Percentiles rank a stretch among this genome's conserved stretches.
Conservation (phyloP, 2,329 filamentous ascomycete species). For the Aspergillus ibericus region DNA sequence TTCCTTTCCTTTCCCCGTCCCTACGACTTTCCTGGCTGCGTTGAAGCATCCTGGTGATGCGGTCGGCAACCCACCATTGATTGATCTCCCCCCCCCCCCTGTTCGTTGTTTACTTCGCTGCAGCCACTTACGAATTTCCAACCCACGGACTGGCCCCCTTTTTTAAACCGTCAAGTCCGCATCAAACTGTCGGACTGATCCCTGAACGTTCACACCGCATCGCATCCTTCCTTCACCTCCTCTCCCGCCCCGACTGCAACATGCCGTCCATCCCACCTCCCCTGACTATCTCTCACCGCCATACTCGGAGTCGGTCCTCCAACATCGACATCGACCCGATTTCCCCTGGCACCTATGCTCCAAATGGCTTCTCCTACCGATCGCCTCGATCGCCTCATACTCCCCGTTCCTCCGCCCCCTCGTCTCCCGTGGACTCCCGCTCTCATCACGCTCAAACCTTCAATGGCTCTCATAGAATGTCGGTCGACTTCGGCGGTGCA, state of each 20-base stretch:
- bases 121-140: constrained; percentile 4
- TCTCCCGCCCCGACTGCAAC: constrained; percentile 15
- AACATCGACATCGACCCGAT: constrained; percentile 39
- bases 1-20: background rate
- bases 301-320: constrained; percentile 33
- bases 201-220: background rate
- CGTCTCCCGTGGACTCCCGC: constrained; percentile 41
- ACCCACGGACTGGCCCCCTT: constrained; percentile 1
- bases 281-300: constrained; percentile 41
- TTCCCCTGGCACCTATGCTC: constrained; percentile 32
- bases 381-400: constrained; percentile 36
- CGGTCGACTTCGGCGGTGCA: constrained; percentile 39
- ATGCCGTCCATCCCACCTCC: constrained; percentile 36
- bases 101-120: constrained; percentile 1
- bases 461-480: constrained; percentile 38
- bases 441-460: constrained; percentile 37
- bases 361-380: constrained; percentile 34
- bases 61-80: constrained; percentile 9
- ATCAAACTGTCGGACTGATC: background rate
- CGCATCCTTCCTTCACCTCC: background rate
- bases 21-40: background rate
- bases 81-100: constrained; percentile 10
- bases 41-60: constrained; percentile 21
- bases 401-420: constrained; percentile 37
- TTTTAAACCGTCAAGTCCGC: background rate